Conservation (phyloP, 441 rosid genomes). For the Arabidopsis lyrata region DNA sequence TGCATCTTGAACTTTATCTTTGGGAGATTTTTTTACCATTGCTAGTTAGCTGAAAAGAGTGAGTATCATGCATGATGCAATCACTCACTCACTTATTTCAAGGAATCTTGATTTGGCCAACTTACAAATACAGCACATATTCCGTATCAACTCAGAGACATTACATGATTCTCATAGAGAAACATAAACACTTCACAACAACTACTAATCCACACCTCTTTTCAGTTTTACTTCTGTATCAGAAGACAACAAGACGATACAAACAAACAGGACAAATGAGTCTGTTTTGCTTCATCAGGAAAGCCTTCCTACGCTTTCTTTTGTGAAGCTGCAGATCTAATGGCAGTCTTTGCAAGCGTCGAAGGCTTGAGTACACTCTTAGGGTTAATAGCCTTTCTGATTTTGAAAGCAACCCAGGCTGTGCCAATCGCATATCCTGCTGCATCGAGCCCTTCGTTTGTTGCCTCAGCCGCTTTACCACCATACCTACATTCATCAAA, state of each 20-base stretch:
- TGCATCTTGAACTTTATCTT: neutral
- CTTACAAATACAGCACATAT: neutral
- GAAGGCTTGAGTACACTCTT: slow-evolving; percentile 76
- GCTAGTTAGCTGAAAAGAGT: neutral
- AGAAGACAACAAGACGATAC: neutral
- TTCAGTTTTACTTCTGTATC: slow-evolving; percentile 1
- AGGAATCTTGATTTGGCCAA: neutral
- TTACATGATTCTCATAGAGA: slow-evolving; percentile 19
- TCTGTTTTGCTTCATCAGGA: slow-evolving; percentile 17
- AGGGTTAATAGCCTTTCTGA: slow-evolving; percentile 86
- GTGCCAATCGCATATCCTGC: slow-evolving; percentile 89
- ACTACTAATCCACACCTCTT: slow-evolving; percentile 25
- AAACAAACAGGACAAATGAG: slow-evolving; percentile 24
- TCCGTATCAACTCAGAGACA: slow-evolving; percentile 1
- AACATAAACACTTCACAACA: slow-evolving; percentile 31
- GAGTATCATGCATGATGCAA: neutral
- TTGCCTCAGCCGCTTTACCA: slow-evolving; percentile 81
- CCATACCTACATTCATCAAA: slow-evolving; percentile 69
- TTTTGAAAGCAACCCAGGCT: slow-evolving; percentile 89
- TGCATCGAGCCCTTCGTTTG: slow-evolving; percentile 84
- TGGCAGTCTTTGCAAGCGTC: slow-evolving; percentile 70
- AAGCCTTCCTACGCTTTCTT: slow-evolving; percentile 53
- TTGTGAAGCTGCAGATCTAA: slow-evolving; percentile 55
- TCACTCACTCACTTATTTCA: neutral
- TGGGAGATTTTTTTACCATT: no score